Conservation (phyloP, 2,329 filamentous ascomycete species). For the Leptographium wingfieldii region DNA sequence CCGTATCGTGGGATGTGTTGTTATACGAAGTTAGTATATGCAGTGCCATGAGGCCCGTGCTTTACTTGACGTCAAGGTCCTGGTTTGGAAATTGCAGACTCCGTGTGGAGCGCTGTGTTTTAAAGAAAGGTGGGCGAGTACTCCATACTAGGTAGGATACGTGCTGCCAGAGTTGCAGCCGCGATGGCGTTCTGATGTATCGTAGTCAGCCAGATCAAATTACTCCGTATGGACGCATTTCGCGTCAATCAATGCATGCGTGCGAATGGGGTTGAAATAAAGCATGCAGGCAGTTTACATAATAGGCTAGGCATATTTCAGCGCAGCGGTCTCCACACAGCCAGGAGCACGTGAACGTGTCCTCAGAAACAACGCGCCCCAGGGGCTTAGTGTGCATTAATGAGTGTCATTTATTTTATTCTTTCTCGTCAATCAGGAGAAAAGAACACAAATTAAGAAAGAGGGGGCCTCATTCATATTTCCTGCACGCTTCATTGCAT, state of each 20-base stretch:
- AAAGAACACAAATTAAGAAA: background rate
- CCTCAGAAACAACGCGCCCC: background rate
- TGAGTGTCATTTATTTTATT: slow-evolving; percentile 3
- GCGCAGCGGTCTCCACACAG: background rate
- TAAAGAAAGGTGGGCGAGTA: no score
- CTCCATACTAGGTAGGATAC: no score
- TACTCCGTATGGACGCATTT: no score
- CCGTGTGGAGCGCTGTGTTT: background rate
- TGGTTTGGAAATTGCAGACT: no score
- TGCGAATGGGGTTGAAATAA: background rate
- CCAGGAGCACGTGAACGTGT: slow-evolving; percentile 6
- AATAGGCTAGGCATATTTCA: background rate
- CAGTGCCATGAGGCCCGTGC: background rate
- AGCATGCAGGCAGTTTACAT: background rate
- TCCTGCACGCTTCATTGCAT: background rate
- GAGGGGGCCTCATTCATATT: background rate
- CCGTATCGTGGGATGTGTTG: background rate
- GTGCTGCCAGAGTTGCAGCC: background rate
- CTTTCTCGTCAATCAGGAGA: background rate
- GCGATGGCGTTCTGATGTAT: background rate
- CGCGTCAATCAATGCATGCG: background rate
- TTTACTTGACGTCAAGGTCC: background rate
- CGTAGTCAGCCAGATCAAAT: no score
- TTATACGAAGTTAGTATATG: background rate
- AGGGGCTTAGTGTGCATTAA: background rate